A percentile compares a stretch with the other conserved stretches of the same genome.
Conservation (phyloP, 257 asterid species). For the Primulina huaijiensis region DNA sequence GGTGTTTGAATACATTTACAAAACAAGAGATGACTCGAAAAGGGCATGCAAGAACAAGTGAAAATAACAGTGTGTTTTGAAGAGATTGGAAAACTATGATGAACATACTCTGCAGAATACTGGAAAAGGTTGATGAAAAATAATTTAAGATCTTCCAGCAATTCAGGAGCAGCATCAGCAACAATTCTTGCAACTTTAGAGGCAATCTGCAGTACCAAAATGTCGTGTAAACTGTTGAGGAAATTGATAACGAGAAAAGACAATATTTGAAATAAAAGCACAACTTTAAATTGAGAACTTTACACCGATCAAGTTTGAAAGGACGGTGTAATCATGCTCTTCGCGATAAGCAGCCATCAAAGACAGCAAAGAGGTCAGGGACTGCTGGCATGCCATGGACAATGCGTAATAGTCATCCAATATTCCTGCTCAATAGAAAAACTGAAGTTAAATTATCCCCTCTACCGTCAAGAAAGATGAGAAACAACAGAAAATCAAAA, state of each 20-base stretch:
- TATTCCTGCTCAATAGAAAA: constrained; percentile 61
- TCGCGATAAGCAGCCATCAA: constrained; percentile 85
- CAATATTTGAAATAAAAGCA: constrained; percentile 6
- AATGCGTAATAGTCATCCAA: constrained; percentile 80
- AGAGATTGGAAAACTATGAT: not conserved
- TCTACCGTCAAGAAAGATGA: constrained; percentile 1
- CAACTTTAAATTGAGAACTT: constrained; percentile 31
- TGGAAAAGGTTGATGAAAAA: constrained; percentile 83
- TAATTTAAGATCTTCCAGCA: constrained; percentile 56
- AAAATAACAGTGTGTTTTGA: not conserved
- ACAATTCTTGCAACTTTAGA: constrained; percentile 56
- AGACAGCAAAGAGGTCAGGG: constrained; percentile 72
- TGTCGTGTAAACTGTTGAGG: constrained; percentile 1
- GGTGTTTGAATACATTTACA: not conserved
- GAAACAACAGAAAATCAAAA: constrained; percentile 11
- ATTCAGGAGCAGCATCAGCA: constrained; percentile 76
- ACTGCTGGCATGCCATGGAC: constrained; percentile 80
- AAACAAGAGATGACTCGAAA: constrained; percentile 1
- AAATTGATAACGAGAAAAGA: constrained; percentile 1
- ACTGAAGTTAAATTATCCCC: constrained; percentile 18
- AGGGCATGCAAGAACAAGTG: not conserved
- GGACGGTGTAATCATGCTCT: constrained; percentile 74
- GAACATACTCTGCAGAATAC: constrained; percentile 73
- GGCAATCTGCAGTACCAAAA: constrained; percentile 57
- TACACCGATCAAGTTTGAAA: constrained; percentile 74